Evolutionary conservation across 768 basidiomycete species (phyloP).

Genomic region (Kwoniella europaea): DNA sequence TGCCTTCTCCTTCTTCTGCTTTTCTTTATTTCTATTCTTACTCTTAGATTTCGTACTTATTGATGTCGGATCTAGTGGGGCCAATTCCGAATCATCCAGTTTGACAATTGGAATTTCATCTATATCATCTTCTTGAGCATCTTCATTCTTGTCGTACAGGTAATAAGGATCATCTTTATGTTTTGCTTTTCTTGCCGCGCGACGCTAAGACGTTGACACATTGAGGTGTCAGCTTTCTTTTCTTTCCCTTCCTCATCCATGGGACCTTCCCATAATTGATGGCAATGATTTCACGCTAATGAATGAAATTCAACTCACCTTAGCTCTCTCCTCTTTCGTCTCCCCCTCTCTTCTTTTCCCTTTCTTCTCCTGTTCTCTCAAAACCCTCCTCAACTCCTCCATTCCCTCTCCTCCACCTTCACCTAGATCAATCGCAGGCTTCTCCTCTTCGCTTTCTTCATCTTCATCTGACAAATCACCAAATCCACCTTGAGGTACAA

Average conservation of each 20-base stretch:
- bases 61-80: slow-evolving; percentile 4
- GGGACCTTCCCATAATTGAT: too few relatives aligned
- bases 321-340: slow-evolving; percentile 63
- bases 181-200: slow-evolving; percentile 74
- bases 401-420: slow-evolving; percentile 53
- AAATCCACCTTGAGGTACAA: slow-evolving; percentile 65
- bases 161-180: slow-evolving; percentile 90
- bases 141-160: slow-evolving; percentile 65
- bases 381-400: slow-evolving; percentile 51
- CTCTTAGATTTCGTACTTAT: slow-evolving; percentile 2
- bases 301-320: slow-evolving; percentile 61
- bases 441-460: slow-evolving; percentile 35
- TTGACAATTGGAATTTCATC: slow-evolving; percentile 90
- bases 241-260: too few relatives aligned
- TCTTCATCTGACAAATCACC: slow-evolving; percentile 25
- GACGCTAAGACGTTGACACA: slow-evolving; percentile 63
- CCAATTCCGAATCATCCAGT: slow-evolving; percentile 63
- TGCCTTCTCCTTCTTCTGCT: slow-evolving; percentile 13
- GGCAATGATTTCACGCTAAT: background rate
- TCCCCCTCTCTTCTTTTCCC: slow-evolving; percentile 45
- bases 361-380: slow-evolving; percentile 58
- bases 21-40: slow-evolving; percentile 20
- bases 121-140: slow-evolving; percentile 65
- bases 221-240: too few relatives aligned
- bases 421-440: slow-evolving; percentile 54